These are phyloP conservation scores for Penicillium lagena DNA, from an alignment of 495 filamentous ascomycete species.

Conservation along the genomic window DNA sequence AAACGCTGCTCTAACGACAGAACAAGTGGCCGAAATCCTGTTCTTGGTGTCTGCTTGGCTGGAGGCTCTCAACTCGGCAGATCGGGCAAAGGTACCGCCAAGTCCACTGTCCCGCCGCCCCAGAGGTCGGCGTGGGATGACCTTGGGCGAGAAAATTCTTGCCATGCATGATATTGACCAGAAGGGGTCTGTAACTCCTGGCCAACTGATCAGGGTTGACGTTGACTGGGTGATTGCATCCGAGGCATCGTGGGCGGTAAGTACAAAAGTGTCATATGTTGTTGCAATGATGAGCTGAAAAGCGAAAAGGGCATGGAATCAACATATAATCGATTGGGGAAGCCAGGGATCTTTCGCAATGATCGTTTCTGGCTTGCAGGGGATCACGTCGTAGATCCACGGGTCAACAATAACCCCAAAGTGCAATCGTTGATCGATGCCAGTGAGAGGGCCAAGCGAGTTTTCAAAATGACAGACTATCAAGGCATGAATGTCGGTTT, in stretches of 20 bases:
- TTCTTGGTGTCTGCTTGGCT: conserved; percentile 27
- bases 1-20: background rate
- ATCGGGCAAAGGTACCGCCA: conserved; percentile 11
- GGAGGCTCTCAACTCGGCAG: conserved; percentile 32
- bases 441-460: conserved; percentile 24
- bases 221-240: conserved; percentile 40
- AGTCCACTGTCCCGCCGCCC: conserved; percentile 10
- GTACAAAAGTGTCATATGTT: background rate
- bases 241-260: conserved; percentile 33
- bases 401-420: conserved; percentile 24
- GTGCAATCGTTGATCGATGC: conserved; percentile 27
- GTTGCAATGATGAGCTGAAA: background rate
- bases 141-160: conserved; percentile 36
- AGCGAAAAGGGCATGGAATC: conserved; percentile 27
- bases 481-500: conserved; percentile 32
- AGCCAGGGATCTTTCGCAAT: conserved; percentile 37
- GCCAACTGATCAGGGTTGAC: conserved; percentile 29
- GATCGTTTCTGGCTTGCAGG: conserved; percentile 43
- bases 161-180: conserved; percentile 28
- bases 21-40: conserved; percentile 14
- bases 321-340: conserved; percentile 26
- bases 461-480: conserved; percentile 40
- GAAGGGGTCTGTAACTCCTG: conserved; percentile 25
- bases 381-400: conserved; percentile 41
- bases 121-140: conserved; percentile 28